A percentile compares a stretch with the other conserved stretches of the same genome.
Evolutionary conservation across 2,329 filamentous ascomycete genomes (phyloP).

Genomic region (Periglandula ipomoeae): DNA sequence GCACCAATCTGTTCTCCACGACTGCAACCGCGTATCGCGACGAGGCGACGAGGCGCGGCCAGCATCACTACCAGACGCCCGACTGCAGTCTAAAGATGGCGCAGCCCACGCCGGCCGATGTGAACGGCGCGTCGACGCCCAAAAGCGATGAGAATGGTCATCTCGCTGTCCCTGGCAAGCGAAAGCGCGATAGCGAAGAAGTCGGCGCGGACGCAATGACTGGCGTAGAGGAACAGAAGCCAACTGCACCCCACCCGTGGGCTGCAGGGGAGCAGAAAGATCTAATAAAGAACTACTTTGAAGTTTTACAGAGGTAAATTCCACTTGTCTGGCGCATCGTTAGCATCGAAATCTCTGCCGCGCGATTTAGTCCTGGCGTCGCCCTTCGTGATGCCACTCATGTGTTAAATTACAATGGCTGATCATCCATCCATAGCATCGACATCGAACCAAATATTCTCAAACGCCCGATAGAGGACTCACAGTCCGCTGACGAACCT

Average conservation of each 20-base stretch:
- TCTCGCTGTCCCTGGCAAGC: conserved; percentile 36
- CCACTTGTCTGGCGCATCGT: conserved; percentile 5
- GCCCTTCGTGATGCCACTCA: not conserved
- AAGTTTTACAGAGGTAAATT: conserved; percentile 30
- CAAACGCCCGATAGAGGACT: conserved; percentile 40
- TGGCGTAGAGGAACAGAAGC: conserved; percentile 17
- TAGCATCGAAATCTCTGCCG: not conserved
- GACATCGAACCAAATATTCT: conserved; percentile 47
- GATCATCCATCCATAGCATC: conserved; percentile 32
- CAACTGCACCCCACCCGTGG: conserved; percentile 15
- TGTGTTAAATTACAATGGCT: conserved; percentile 14
- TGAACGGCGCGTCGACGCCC: conserved; percentile 33
- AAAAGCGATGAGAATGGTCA: conserved; percentile 20
- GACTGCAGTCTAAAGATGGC: conserved; percentile 27
- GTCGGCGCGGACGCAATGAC: conserved; percentile 24
- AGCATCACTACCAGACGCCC: conserved; percentile 13
- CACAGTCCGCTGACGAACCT: conserved; percentile 38
- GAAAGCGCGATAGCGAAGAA: conserved; percentile 47
- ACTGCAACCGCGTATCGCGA: conserved; percentile 31
- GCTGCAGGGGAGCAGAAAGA: conserved; percentile 21
- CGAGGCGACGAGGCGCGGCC: conserved; percentile 30
- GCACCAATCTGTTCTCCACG: conserved; percentile 27
- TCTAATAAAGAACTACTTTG: conserved; percentile 28
- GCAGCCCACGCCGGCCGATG: conserved; percentile 28
- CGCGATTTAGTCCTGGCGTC: not conserved